phyloP scores from a whole-genome alignment of 768 basidiomycete genomes.

The Lactifluus pinguis region DNA sequence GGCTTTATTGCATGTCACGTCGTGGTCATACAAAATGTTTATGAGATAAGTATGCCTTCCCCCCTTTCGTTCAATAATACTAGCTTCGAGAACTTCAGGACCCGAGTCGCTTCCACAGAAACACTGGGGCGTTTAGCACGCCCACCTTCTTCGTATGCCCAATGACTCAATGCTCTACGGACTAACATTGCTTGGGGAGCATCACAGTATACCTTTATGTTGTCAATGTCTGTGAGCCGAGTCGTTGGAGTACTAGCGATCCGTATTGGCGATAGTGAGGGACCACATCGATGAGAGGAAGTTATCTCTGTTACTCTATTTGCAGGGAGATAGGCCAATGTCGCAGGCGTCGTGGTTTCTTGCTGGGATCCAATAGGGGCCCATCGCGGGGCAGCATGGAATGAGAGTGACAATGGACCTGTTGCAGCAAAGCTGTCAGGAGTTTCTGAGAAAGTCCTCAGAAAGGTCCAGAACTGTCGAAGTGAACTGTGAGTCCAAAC shows the following conservation, averaged over 20 bases:
- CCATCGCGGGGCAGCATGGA: neutral
- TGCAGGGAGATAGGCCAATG: neutral
- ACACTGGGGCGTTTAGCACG: neutral
- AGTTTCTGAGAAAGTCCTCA: conserved; percentile 1
- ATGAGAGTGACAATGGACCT: conserved; percentile 13
- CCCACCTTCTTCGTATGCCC: neutral
- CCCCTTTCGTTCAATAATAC: conserved; percentile 7
- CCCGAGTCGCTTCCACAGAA: neutral
- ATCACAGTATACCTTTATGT: conserved; percentile 14
- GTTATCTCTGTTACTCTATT: conserved; percentile 4
- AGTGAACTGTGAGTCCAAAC: conserved; percentile 9
- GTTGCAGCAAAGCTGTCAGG: neutral
- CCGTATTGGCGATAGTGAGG: neutral
- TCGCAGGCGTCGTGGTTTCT: neutral
- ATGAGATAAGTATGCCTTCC: conserved; percentile 12
- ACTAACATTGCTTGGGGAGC: conserved; percentile 8
- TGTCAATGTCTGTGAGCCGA: conserved; percentile 6
- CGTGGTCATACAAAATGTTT: neutral
- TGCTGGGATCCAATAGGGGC: neutral
- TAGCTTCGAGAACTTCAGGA: conserved; percentile 8
- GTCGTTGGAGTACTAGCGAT: neutral
- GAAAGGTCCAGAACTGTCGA: conserved; percentile 12
- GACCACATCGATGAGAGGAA: neutral
- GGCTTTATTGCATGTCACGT: neutral
- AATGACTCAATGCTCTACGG: conserved; percentile 1